These are phyloP conservation scores for Fusarium agapanthi DNA, from an alignment of 2,329 filamentous ascomycete species.

Conservation along the genomic window DNA sequence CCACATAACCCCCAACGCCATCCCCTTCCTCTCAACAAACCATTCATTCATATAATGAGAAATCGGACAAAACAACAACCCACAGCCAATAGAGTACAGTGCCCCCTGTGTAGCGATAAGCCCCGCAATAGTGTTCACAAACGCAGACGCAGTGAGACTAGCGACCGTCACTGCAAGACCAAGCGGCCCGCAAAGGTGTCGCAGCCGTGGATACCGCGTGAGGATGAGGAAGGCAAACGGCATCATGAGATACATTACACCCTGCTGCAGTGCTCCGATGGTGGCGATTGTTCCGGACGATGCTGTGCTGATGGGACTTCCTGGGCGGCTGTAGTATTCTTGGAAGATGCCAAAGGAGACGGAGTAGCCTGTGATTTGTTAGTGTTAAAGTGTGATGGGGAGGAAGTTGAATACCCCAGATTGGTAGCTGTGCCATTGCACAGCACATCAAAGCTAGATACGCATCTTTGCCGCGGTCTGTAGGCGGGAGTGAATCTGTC, in stretches of 20 bases:
- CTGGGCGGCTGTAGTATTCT: constrained; percentile 68
- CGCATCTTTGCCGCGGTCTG: constrained; percentile 42
- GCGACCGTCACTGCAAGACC: constrained; percentile 58
- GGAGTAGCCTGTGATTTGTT: constrained; percentile 36
- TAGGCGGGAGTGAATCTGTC: constrained; percentile 33
- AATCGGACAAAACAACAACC: constrained; percentile 60
- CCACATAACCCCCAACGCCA: constrained; percentile 68
- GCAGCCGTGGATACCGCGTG: constrained; percentile 51
- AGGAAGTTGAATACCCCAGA: constrained; percentile 38
- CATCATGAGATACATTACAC: constrained; percentile 62
- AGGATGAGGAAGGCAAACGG: constrained; percentile 58
- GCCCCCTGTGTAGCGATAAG: constrained; percentile 68
- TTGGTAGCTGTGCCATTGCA: constrained; percentile 44
- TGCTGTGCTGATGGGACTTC: constrained; percentile 57
- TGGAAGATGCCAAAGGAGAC: constrained; percentile 72
- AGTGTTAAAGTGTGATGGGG: fast-evolving
- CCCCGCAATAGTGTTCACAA: constrained; percentile 58
- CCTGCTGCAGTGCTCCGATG: constrained; percentile 41
- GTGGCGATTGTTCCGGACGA: constrained; percentile 39
- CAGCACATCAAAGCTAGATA: constrained; percentile 45
- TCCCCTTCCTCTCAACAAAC: constrained; percentile 60
- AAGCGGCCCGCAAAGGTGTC: constrained; percentile 52
- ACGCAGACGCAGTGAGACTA: constrained; percentile 58
- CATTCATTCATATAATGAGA: constrained; percentile 67
- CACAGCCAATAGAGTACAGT: constrained; percentile 64